Percentiles rank a stretch among this genome's conserved stretches.
phyloP scores from a whole-genome alignment of 345 rosid species.

The Pistacia atlantica region DNA sequence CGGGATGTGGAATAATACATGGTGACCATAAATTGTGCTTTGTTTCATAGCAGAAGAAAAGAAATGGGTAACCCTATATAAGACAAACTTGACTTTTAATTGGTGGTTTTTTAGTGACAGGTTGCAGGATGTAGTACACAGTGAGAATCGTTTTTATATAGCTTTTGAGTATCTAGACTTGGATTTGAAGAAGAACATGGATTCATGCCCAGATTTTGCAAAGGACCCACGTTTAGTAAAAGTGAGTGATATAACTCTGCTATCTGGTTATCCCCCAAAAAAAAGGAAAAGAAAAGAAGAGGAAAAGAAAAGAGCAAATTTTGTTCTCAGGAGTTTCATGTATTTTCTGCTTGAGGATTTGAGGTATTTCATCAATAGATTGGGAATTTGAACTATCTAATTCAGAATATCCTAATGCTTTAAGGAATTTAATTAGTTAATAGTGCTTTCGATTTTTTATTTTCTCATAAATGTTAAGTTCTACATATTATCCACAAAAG shows the following conservation, averaged over 20 bases:
- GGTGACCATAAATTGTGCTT: too few species aligned
- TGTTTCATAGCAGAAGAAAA: too few species aligned
- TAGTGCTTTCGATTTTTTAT: background rate
- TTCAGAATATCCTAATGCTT: background rate
- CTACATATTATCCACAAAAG: background rate
- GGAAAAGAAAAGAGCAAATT: too few species aligned
- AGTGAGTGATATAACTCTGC: slow-evolving; percentile 50
- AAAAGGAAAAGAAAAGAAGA: too few species aligned
- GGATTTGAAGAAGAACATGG: slow-evolving; percentile 99
- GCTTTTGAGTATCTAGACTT: slow-evolving; percentile 97
- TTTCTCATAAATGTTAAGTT: background rate
- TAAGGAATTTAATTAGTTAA: background rate
- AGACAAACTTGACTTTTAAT: background rate
- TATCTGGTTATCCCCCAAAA: background rate
- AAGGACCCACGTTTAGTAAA: slow-evolving; percentile 78
- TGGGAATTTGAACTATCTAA: background rate
- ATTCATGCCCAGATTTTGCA: slow-evolving; percentile 84
- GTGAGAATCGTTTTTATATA: slow-evolving; percentile 88
- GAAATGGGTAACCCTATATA: too few species aligned
- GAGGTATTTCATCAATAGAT: background rate
- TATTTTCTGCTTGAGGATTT: background rate
- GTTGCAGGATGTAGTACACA: slow-evolving; percentile 98
- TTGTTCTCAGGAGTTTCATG: slow-evolving; percentile 7
- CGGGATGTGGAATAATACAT: too few species aligned
- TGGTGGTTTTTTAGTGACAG: slow-evolving; percentile 35